Evolutionary conservation across 208 protist species (phyloP), one percentile per base, ranked within the genome.

Genomic region (Leishmania major): DNA sequence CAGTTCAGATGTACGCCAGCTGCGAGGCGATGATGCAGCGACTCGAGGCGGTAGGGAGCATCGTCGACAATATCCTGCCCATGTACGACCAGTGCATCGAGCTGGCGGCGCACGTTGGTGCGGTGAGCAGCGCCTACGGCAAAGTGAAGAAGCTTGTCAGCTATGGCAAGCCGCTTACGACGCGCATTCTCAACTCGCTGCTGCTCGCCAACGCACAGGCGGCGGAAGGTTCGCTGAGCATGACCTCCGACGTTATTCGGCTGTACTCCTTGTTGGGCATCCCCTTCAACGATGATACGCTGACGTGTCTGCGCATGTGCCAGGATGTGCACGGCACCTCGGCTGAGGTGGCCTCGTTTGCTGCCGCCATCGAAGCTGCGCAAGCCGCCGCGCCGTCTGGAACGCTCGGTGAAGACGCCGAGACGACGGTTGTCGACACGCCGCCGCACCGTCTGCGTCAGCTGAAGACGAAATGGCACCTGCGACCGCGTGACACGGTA

Each of bases 61-160:
- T 82, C 40, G 86, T 91, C n/a, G 92, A 96, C 79, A 82, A 78
- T 76, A 89, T 90, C 72, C 80, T 73, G 4, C 73, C 77, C 57
- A 89, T 96, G 25, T 96, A 95, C 81, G 92, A 97, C 78, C 90
- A 96, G 85, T 95, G 92, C 85, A 89, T 98, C 45, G 91, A 96
- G 85, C 84, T 98, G 35, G 90, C 91, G 57, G 91, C 90, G 17
- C 87, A 93, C 60, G 79, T 96, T 40, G 95, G 93, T 19, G 95
- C 95, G 40, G 88, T 97, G 73, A 88, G 86, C 40, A 83, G 88
- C 4, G 95, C 90, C 7, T 95, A 92, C 84, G 91, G 93, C 79
- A 86, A 84, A 37, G 60, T 97, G 40, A 96, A 96, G 85, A 90
- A 86, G 64, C 87, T 97, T 47, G 91, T 95, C 51, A 87, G 89